Evolutionary conservation across 257 asterid species (phyloP), one percentile per base, ranked within the genome.

Genomic region (Euphrasia confusa): DNA sequence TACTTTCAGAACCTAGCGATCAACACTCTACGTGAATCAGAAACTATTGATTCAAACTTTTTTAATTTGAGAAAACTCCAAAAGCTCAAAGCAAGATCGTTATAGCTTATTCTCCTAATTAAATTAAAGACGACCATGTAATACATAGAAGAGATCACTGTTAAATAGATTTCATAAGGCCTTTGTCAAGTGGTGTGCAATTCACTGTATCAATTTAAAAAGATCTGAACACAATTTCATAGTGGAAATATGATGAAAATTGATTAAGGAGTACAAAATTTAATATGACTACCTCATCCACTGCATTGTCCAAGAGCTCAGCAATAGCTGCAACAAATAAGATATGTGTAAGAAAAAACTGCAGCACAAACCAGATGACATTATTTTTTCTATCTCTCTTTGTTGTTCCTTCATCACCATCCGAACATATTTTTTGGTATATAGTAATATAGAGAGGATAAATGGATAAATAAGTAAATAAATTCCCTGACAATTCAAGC

Each of bases 261-360:
- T 5, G 60, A 40, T 7, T 32, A 7, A 35, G 40, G 40, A 35
- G 47, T 15, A 33, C 49, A 70, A 55, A 30, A 64, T 32, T 45
- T 67, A 67, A 13, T 57, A 50, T 33, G 69, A 52, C 74, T 80
- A 91, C 98, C 98, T 91, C 98, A 63, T 90, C 97, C 60, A 90
- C 94, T 18, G 94, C 87, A 83, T 90, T 90, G 73, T 90, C 97
- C 75, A 90, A 70, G 32, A 90, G 94, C 85, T 91, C 98, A 0
- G 98, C 98, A 67, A 91, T 82, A 63, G 98, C 96, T 88, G 86
- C 86, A 74, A 45, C 40, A 35, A 69, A 30, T 27, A 61, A 64
- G 70, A 67, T 42, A 60, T 53, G 48, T 49, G 63, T 5, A 28
- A 75, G 58, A 49, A 26, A 13, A 55, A 65, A 12, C 45, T 40